Conservation (phyloP, 1,284 basidiomycete species). For the Cutaneotrichosporon sp. region DNA sequence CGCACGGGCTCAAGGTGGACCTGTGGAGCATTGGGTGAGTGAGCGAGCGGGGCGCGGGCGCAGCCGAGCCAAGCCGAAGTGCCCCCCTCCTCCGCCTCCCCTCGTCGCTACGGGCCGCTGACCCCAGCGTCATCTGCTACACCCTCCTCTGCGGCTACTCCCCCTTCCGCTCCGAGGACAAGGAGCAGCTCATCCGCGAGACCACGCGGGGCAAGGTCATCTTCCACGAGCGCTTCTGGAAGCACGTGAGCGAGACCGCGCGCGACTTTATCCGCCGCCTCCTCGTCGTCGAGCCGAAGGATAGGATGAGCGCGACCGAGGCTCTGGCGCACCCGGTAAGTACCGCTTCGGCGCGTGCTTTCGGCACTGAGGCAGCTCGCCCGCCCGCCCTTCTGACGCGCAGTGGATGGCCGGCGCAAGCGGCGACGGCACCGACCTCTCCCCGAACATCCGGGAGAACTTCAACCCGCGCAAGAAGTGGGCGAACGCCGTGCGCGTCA, state of each 20-base stretch:
- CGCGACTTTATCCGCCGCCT: constrained; percentile 72
- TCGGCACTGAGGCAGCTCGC: too few species aligned
- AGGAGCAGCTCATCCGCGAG: constrained; percentile 73
- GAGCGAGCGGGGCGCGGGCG: too few species aligned
- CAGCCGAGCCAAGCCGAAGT: too few species aligned
- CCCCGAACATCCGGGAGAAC: constrained; percentile 69
- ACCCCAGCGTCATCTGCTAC: constrained; percentile 82
- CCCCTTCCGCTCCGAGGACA: constrained; percentile 85
- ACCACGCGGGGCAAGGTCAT: constrained; percentile 79
- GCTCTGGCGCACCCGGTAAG: constrained; percentile 65
- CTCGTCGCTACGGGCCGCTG: too few species aligned
- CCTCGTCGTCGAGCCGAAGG: constrained; percentile 70
- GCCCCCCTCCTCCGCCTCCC: too few species aligned
- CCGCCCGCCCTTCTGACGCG: constrained; percentile 4
- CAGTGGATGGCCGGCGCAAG: constrained; percentile 37
- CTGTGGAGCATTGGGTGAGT: constrained; percentile 87
- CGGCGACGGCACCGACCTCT: constrained; percentile 69
- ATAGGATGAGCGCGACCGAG: constrained; percentile 72
- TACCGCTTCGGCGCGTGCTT: constrained; percentile 22
- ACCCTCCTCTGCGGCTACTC: constrained; percentile 89
- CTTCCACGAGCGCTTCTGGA: constrained; percentile 94
- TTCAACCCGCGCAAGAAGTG: constrained; percentile 44
- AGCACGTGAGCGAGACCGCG: constrained; percentile 61
- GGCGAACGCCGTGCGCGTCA: constrained; percentile 35
- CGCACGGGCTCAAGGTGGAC: constrained; percentile 90